These are phyloP conservation scores for Gonium pectorale DNA, from an alignment of 139 green algal genomes.

Conservation along the genomic window DNA sequence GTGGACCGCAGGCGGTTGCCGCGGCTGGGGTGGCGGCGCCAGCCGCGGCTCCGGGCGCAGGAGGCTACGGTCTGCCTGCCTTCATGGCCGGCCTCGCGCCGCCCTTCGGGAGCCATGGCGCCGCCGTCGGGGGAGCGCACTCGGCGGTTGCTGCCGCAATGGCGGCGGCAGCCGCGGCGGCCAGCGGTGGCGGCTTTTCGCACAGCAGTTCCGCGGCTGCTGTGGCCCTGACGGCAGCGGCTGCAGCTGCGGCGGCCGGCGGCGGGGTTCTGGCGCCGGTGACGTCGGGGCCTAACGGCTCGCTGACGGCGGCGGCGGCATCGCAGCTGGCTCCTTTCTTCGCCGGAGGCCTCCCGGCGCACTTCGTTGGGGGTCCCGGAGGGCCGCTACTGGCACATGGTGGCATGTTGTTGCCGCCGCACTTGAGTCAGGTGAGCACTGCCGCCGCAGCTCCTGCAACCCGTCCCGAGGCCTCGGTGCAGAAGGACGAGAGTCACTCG, in stretches of 20 bases:
- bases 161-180: neutral
- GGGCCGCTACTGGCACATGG: neutral
- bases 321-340: conserved; percentile 23
- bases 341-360: neutral
- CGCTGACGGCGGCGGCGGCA: neutral
- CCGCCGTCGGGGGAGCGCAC: neutral
- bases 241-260: neutral
- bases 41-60: neutral
- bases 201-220: neutral
- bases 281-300: neutral
- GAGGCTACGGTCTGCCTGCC: neutral
- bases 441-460: too few relatives aligned
- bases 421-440: conserved; percentile 1
- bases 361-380: neutral
- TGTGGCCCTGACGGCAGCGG: neutral
- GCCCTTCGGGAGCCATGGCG: neutral
- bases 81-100: neutral
- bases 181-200: neutral
- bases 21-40: neutral
- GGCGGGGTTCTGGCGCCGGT: neutral
- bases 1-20: neutral
- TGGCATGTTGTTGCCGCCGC: neutral
- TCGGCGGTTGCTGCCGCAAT: neutral
- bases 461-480: too few relatives aligned
- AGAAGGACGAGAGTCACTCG: neutral